These are phyloP conservation scores for Fusarium udum DNA, from an alignment of 2,329 filamentous ascomycete genomes.

Conservation along the genomic window DNA sequence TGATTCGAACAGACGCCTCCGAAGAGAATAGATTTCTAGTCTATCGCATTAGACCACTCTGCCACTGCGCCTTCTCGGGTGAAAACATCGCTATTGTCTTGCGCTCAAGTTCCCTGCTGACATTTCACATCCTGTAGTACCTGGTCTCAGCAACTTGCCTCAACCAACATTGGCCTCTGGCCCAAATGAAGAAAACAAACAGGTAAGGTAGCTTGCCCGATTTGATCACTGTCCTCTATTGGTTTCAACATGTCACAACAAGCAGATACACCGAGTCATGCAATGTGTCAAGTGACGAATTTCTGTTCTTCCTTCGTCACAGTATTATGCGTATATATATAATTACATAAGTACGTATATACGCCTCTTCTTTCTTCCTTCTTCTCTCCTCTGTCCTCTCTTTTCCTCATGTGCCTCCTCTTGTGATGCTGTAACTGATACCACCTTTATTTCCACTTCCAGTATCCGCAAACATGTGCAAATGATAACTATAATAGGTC, in stretches of 20 bases:
- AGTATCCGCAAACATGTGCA: not conserved
- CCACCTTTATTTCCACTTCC: not conserved
- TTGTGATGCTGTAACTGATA: not conserved
- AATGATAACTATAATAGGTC: constrained; percentile 4
- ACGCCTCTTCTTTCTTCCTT: not conserved
- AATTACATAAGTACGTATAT: constrained; percentile 37
- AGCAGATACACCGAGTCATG: not conserved
- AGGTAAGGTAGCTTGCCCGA: not conserved
- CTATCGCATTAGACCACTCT: constrained; percentile 36
- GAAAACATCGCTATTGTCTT: fast-evolving
- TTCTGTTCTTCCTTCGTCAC: constrained; percentile 29
- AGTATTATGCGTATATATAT: constrained; percentile 35
- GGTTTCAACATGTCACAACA: not conserved
- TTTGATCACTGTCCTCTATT: not conserved
- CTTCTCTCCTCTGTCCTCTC: not conserved
- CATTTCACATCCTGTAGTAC: not conserved
- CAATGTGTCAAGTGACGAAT: constrained; percentile 3
- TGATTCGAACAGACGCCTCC: constrained; percentile 34
- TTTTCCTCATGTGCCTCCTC: not conserved
- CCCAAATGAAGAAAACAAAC: not conserved
- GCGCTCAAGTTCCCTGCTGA: fast-evolving
- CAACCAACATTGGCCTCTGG: not conserved
- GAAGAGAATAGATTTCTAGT: constrained; percentile 35
- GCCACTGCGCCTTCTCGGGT: constrained; percentile 24
- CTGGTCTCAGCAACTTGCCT: not conserved